A percentile compares a stretch with the other conserved stretches of the same genome.
Conservation (phyloP, 805 yeast species). For the Candida hispaniensis region DNA sequence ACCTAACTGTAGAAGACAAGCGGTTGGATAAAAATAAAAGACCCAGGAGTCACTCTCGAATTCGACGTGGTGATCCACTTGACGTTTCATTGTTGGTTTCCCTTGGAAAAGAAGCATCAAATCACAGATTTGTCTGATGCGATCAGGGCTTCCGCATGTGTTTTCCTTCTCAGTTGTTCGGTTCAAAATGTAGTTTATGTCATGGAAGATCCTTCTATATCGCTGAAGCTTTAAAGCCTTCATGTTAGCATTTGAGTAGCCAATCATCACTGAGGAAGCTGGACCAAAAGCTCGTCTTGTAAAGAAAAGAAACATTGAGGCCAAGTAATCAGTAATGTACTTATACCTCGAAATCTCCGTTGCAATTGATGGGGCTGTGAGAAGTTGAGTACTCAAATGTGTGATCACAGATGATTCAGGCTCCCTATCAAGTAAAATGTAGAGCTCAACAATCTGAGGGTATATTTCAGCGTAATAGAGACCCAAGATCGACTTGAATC, state of each 20-base stretch:
- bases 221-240: constrained; percentile 25
- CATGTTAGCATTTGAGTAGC: constrained; percentile 13
- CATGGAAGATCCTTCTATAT: constrained; percentile 70
- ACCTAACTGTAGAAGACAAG: constrained; percentile 48
- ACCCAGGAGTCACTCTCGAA: constrained; percentile 82
- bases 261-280: constrained; percentile 10
- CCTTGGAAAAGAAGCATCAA: constrained; percentile 66
- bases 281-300: constrained; percentile 14
- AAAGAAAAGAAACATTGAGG: constrained; percentile 52
- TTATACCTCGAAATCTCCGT: constrained; percentile 51
- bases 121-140: constrained; percentile 53
- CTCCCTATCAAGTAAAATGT: constrained; percentile 67
- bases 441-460: constrained; percentile 61
- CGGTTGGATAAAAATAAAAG: constrained; percentile 54
- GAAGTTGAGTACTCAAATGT: constrained; percentile 70
- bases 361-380: constrained; percentile 80
- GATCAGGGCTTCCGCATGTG: constrained; percentile 36
- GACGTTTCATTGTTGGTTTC: constrained; percentile 61
- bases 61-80: constrained; percentile 72
- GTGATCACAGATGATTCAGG: constrained; percentile 72
- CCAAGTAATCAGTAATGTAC: constrained; percentile 50
- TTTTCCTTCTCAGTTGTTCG: constrained; percentile 48
- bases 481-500: constrained; percentile 49
- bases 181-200: constrained; percentile 64
- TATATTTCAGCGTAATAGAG: constrained; percentile 76